Evolutionary conservation across 768 basidiomycete species (phyloP), one percentile per base, ranked within the genome.

Genomic region (Xanthoconium stramineum): DNA sequence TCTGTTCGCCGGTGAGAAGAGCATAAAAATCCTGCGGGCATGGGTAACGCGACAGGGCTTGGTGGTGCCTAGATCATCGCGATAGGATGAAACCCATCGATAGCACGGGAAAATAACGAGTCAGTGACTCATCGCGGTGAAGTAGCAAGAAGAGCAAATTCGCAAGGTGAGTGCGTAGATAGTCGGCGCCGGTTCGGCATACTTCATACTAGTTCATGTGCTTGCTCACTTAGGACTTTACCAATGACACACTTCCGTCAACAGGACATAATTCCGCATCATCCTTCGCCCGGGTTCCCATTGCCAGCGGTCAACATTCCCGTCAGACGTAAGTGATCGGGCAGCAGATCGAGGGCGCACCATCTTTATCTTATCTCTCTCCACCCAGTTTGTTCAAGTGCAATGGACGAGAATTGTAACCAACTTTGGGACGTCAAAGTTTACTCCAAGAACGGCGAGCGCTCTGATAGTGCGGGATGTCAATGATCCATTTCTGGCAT

Each of bases 381-480:
- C n/a, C n/a, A n/a, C n/a, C n/a, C 36, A n/a, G n/a, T n/a, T n/a
- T n/a, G n/a, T n/a, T n/a, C n/a, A n/a, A n/a, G n/a, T n/a, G 24
- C 11, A 5, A 3, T 47, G 46, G 19, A 50, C 12, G 56, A 13
- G 15, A 9, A 63, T 49, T 45, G 35, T 47, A 54, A 50, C 57
- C 43, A 35, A 50, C 39, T 30, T 52, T 47, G 36, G 51, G 37
- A 35, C 6, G 40, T n/a, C 30, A 13, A 48, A 9, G 46, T 30
- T 39, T 17, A 30, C 0, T 37, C 6, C 12, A 24, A 24, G 24
- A 24, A 24, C 24, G 30, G 44, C 15, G 15, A 38, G 15, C 4
- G 7, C 15, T 38, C 36, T 4, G 47, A 19, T 14, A 24, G 4
- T 24, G 24, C 24, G 24, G 24, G 9, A 36, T 11, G 24, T 24